These are phyloP conservation scores for Phaeosphaeria sp. DNA, from an alignment of 2,329 filamentous ascomycete species.

Conservation along the genomic window DNA sequence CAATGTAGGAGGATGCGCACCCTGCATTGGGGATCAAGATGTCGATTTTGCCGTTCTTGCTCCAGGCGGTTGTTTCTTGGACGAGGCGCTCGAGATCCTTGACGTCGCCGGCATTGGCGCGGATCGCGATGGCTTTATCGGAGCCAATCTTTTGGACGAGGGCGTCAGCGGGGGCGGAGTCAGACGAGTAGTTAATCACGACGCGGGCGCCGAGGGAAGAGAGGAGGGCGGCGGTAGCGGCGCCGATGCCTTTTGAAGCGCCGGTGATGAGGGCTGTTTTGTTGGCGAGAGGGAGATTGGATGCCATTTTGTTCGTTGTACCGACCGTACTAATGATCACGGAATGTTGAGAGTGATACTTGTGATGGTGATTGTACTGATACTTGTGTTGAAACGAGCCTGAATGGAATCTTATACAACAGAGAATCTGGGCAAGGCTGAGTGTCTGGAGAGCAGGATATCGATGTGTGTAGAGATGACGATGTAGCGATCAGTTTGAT, in stretches of 20 bases:
- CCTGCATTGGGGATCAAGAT: constrained; percentile 65
- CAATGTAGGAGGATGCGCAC: no score
- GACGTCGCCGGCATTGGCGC: constrained; percentile 56
- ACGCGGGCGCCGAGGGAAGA: constrained; percentile 50
- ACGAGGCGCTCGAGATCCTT: constrained; percentile 59
- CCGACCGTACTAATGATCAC: no score
- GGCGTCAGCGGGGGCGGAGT: constrained; percentile 61
- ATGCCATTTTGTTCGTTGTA: neutral
- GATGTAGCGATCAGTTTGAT: no score
- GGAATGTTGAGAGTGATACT: no score
- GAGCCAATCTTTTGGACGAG: constrained; percentile 57
- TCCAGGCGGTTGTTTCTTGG: constrained; percentile 25
- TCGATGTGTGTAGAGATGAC: constrained; percentile 15
- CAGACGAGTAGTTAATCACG: constrained; percentile 64
- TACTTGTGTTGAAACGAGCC: no score
- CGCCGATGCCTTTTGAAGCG: constrained; percentile 36
- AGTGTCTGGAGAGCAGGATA: no score
- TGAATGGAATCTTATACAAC: no score
- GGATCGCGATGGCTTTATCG: constrained; percentile 59
- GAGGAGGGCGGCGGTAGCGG: constrained; percentile 48
- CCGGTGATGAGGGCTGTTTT: constrained; percentile 42
- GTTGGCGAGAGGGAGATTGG: constrained; percentile 25
- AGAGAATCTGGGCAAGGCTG: neutral
- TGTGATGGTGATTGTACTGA: no score
- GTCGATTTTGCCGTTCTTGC: constrained; percentile 58